Conservation (phyloP, 2,329 filamentous ascomycete genomes). For the Polytolypa hystricis region DNA sequence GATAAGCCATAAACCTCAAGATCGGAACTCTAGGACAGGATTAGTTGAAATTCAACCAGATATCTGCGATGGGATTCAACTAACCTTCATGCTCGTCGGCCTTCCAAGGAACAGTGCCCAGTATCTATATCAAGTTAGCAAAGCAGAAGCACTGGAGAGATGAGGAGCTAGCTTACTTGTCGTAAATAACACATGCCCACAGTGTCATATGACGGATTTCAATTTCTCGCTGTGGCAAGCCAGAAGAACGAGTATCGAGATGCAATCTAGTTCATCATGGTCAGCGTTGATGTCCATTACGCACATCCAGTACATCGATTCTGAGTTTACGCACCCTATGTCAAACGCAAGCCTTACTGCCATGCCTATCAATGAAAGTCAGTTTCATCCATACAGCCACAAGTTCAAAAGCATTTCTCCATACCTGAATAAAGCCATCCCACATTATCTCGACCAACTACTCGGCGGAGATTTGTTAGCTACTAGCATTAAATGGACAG, state of each 20-base stretch:
- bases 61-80: background rate
- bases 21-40: background rate
- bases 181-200: background rate
- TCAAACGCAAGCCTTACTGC: background rate
- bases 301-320: no score
- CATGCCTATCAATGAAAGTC: background rate
- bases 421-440: background rate
- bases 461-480: no score
- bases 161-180: background rate
- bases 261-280: no score
- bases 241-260: background rate
- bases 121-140: background rate
- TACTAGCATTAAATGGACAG: no score
- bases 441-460: background rate
- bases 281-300: background rate
- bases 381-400: no score
- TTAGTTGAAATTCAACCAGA: background rate
- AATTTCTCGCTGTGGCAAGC: background rate
- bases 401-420: no score
- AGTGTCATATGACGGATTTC: background rate
- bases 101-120: background rate
- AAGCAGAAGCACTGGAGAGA: background rate
- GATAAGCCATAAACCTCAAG: background rate
- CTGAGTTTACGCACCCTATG: background rate
- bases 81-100: background rate